Evolutionary conservation across 768 basidiomycete species (phyloP).

Genomic region (Xerocomellus chrysenteron): DNA sequence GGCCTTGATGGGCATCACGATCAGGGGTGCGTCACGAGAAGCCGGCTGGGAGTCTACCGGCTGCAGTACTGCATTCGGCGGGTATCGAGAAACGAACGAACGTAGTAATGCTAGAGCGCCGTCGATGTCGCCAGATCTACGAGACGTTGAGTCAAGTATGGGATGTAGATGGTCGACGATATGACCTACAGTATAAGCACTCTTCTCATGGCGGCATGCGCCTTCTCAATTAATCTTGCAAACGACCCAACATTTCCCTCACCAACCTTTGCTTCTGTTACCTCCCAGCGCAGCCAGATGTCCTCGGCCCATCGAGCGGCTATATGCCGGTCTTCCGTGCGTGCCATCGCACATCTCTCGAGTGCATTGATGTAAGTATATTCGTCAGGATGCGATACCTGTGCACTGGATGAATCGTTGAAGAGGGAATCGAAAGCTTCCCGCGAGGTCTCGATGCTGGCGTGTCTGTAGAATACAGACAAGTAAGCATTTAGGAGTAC

Average conservation of each 20-base stretch:
- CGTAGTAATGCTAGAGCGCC: conserved; percentile 56
- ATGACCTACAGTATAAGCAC: conserved; percentile 57
- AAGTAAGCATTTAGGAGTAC: conserved; percentile 79
- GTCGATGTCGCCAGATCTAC: conserved; percentile 51
- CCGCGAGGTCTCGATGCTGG: conserved; percentile 46
- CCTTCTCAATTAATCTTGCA: conserved; percentile 62
- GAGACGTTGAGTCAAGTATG: not conserved
- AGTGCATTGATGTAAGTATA: conserved; percentile 64
- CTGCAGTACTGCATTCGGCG: conserved; percentile 52
- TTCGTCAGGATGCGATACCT: conserved; percentile 45
- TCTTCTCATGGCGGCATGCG: conserved; percentile 68
- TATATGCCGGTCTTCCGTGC: conserved; percentile 43
- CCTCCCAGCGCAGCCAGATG: conserved; percentile 66
- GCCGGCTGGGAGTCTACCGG: conserved; percentile 12
- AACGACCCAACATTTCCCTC: conserved; percentile 20
- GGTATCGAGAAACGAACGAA: conserved; percentile 64
- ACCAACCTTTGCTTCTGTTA: conserved; percentile 42
- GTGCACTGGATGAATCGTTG: conserved; percentile 8
- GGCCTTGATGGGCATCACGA: not conserved
- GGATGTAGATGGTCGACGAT: not conserved
- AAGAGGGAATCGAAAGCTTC: conserved; percentile 55
- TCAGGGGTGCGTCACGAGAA: not conserved
- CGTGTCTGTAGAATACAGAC: conserved; percentile 67
- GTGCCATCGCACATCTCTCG: conserved; percentile 55
- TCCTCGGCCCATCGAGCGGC: conserved; percentile 55